Conservation (phyloP, 192 early-diverging fungal genomes). For the Coemansia sp. region DNA sequence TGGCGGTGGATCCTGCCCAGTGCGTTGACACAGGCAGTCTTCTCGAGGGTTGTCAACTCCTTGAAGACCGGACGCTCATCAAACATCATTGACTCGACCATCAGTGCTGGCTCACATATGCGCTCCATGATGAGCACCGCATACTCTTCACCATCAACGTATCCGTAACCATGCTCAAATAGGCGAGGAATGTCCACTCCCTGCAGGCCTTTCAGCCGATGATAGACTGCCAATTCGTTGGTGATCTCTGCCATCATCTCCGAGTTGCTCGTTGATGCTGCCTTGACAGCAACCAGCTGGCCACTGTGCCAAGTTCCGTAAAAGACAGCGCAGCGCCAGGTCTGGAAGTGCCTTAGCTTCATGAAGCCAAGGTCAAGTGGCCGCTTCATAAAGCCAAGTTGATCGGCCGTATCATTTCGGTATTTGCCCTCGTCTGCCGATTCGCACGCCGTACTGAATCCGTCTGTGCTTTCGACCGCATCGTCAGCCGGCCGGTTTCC, state of each 20-base stretch:
- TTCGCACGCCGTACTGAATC: background rate
- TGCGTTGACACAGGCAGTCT: background rate
- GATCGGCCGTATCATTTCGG: background rate
- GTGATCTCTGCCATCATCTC: background rate
- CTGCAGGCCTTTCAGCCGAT: background rate
- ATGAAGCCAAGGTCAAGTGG: background rate
- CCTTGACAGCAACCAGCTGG: background rate
- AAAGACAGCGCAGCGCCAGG: background rate
- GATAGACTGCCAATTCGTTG: background rate
- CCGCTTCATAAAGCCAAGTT: background rate
- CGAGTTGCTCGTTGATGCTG: background rate
- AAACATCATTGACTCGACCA: background rate
- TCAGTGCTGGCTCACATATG: background rate
- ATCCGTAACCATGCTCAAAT: background rate
- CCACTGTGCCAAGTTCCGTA: background rate
- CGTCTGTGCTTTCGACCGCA: background rate
- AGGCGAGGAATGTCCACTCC: background rate
- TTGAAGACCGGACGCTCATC: background rate
- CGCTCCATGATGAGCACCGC: background rate
- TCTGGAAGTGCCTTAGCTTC: background rate
- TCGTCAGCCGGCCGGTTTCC: background rate
- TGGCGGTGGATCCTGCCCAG: background rate
- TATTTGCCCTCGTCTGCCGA: background rate
- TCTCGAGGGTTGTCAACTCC: background rate
- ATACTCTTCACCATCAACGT: background rate